These are phyloP conservation scores for Sarocladiaceae sp. DNA, from an alignment of 2,329 filamentous ascomycete species.

Conservation along the genomic window DNA sequence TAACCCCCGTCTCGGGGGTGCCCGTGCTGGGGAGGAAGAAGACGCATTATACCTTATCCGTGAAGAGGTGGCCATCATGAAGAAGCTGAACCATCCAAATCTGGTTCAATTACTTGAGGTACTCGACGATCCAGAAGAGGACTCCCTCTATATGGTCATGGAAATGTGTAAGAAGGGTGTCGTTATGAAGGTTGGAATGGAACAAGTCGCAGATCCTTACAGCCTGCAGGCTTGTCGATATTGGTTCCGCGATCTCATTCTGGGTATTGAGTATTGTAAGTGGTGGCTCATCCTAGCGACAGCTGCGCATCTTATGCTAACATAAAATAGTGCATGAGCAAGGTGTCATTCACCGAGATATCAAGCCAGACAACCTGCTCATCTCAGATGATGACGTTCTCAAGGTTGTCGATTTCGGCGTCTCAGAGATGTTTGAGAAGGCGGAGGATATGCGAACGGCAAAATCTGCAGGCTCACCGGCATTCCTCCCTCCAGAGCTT, in stretches of 20 bases:
- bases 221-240: constrained; percentile 74
- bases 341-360: constrained; percentile 91
- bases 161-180: constrained; percentile 99
- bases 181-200: constrained; percentile 92
- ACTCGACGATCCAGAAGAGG: constrained; percentile 89
- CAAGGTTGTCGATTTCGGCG: constrained; percentile 98
- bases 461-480: constrained; percentile 91
- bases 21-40: constrained; percentile 52
- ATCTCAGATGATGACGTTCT: constrained; percentile 88
- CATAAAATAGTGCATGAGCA: constrained; percentile 71
- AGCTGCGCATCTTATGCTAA: constrained; percentile 10
- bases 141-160: constrained; percentile 96
- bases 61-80: constrained; percentile 98
- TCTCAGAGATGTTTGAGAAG: constrained; percentile 97
- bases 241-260: constrained; percentile 92
- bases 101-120: constrained; percentile 93
- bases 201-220: constrained; percentile 78
- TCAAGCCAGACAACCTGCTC: constrained; percentile 95
- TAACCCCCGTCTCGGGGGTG: constrained; percentile 14
- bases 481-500: constrained; percentile 89
- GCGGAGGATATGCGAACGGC: constrained; percentile 78
- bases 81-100: constrained; percentile 93
- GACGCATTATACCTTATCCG: constrained; percentile 82
- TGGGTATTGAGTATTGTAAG: constrained; percentile 89
- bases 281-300: constrained; percentile 21